Evolutionary conservation across 2,329 filamentous ascomycete genomes (phyloP), one percentile per base, ranked within the genome.

Genomic region (Sphaerulina vaccinii): DNA sequence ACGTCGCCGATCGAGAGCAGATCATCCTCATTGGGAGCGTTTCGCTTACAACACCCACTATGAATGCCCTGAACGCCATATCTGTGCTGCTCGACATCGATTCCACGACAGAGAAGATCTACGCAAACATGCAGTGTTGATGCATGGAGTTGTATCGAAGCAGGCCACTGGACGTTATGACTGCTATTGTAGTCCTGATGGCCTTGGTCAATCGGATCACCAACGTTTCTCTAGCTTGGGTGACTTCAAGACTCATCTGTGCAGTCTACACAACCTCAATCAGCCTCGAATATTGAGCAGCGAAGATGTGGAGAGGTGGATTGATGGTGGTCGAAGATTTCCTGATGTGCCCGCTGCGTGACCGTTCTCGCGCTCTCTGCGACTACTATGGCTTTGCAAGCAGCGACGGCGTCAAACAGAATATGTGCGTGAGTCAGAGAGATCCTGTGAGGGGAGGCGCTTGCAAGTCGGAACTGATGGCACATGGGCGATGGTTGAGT

Each of bases 281-380:
- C 8, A 11, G 6, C 45, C 51, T n/a, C 6, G 5, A 18, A 33
- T 49, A 4, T 39, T 39, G 45, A 37, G 22, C 18, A 21, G 21
- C 23, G 44, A 39, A 7, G 32, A 32, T 3, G 16, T 54, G 18
- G 51, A 53, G 18, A 21, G 21, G 22, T 43, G 44, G 51, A 37
- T 49, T 16, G 42, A 52, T 44, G 15, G 18, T 13, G 41, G 49
- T 3, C 13, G 49, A 19, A 21, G 43, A n/a, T 10, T 39, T 16
- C 36, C 36, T 32, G 27, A n/a, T n/a, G n/a, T n/a, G n/a, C n/a
- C n/a, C n/a, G n/a, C n/a, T n/a, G n/a, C n/a, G n/a, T n/a, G n/a
- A n/a, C n/a, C n/a, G n/a, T n/a, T n/a, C n/a, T n/a, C n/a, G n/a
- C n/a, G n/a, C n/a, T n/a, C n/a, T n/a, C n/a, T n/a, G n/a, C n/a